Conservation (phyloP, 1,139 yeast genomes). For the Arxiozyma slooffiae region DNA sequence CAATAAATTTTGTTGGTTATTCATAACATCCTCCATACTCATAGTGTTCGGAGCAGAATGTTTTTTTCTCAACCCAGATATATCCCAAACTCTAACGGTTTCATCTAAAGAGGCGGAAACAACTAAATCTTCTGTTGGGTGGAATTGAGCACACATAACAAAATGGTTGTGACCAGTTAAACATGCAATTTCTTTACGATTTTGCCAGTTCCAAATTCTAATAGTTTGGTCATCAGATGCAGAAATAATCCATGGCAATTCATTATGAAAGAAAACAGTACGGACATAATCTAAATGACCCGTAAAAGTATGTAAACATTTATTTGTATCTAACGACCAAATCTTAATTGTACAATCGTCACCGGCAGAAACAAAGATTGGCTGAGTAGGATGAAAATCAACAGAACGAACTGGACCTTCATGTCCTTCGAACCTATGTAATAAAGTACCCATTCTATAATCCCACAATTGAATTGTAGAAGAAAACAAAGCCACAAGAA, state of each 20-base stretch:
- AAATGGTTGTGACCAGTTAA: conserved; percentile 97
- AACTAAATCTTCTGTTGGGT: conserved; percentile 86
- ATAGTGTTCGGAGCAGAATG: conserved; percentile 68
- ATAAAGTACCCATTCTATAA: conserved; percentile 95
- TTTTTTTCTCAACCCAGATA: conserved; percentile 86
- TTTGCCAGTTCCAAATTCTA: conserved; percentile 99
- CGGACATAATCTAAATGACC: conserved; percentile 96
- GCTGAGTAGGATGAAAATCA: conserved; percentile 96
- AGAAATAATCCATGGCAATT: conserved; percentile 94
- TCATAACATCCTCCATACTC: conserved; percentile 63
- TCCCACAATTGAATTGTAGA: conserved; percentile 98
- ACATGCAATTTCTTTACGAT: conserved; percentile 93
- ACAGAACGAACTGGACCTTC: conserved; percentile 96
- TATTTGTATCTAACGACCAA: conserved; percentile 89
- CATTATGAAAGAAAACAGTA: conserved; percentile 90
- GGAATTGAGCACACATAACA: conserved; percentile 97
- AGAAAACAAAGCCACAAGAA: conserved; percentile 84
- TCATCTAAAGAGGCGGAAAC: conserved; percentile 96
- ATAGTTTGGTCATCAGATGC: conserved; percentile 98
- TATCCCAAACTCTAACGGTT: conserved; percentile 99
- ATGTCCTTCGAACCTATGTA: conserved; percentile 95
- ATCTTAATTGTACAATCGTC: conserved; percentile 93
- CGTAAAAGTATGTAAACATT: conserved; percentile 79
- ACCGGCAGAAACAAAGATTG: conserved; percentile 92
- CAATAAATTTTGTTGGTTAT: conserved; percentile 56